Evolutionary conservation across 1,284 basidiomycete genomes (phyloP), one percentile per base, ranked within the genome.

Genomic region (Neolentinus lepideus): DNA sequence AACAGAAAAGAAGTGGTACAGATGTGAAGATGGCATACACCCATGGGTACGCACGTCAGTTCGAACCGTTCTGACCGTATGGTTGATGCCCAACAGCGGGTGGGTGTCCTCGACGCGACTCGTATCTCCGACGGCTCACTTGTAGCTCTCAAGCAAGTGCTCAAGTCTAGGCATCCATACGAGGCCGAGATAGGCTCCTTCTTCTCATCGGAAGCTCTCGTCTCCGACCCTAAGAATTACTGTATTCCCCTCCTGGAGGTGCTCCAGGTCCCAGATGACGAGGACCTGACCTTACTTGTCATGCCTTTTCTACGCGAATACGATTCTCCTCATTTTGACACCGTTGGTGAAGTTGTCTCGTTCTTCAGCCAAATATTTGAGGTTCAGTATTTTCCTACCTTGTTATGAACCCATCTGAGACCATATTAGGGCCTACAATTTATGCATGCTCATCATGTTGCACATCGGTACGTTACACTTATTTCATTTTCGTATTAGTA

Each of bases 401-500:
- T 43, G 38, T 43, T 6, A 43, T 21, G n/a, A n/a, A n/a, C 38
- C 8, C 16, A 4, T 8, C 38, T 24, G 12, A 21, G 16, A 25
- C 43, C 10, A 16, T 19, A 6, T 4, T 22, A 67, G 63, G 63
- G 66, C 2, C 14, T 66, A 2, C 54, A 55, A 50, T 66, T 65
- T 53, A 56, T 67, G 57, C 66, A 67, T 36, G 54, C 60, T 22
- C 45, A 65, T 12, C 11, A 57, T 3, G 56, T 67, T 22, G 66
- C 63, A 1, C 64, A 67, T 54, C 52, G 63, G 66, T 67, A 51
- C 35, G 21, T 2, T 22, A 21, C 16, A 26, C 12, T 33, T 21
- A 6, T 36, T 11, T 2, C 4, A 2, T 11, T 8, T 2, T 50
- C 9, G 14, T n/a, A 19, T 33, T 14, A 8, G 38, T 12, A 16